These are phyloP conservation scores for Dryas octopetala DNA, from an alignment of 306 rosid genomes.

Conservation along the genomic window DNA sequence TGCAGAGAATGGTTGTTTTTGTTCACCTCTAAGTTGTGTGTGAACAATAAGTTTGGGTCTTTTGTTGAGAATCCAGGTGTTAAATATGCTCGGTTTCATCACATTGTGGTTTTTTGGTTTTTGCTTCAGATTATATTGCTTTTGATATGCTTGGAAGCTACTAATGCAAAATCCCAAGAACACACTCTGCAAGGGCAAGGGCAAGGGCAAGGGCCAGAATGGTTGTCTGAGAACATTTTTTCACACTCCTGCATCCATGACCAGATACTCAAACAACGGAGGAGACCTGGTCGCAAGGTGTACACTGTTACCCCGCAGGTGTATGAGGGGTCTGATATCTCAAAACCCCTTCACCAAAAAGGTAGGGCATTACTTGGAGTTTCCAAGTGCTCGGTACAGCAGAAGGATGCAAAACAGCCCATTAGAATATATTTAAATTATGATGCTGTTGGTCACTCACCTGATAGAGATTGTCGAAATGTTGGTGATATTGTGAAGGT, in stretches of 20 bases:
- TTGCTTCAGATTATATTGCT: slow-evolving; percentile 64
- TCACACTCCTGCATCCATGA: slow-evolving; percentile 98
- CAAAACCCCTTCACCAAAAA: slow-evolving; percentile 55
- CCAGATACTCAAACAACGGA: slow-evolving; percentile 84
- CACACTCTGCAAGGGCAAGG: slow-evolving; percentile 43
- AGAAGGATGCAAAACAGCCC: slow-evolving; percentile 67
- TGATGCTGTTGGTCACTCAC: slow-evolving; percentile 96
- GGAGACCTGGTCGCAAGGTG: slow-evolving; percentile 87
- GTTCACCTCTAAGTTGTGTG: not conserved
- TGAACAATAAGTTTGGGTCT: not conserved
- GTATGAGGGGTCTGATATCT: slow-evolving; percentile 46
- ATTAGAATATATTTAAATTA: slow-evolving; percentile 93
- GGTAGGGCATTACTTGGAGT: slow-evolving; percentile 80
- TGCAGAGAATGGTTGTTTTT: not conserved
- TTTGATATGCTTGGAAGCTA: slow-evolving; percentile 51
- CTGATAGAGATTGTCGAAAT: slow-evolving; percentile 84
- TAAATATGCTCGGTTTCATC: not conserved
- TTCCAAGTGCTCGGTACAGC: slow-evolving; percentile 37
- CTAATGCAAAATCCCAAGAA: slow-evolving; percentile 42
- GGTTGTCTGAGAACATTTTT: slow-evolving; percentile 50
- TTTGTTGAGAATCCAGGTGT: not conserved
- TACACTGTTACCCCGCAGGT: slow-evolving; percentile 87
- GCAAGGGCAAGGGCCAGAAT: slow-evolving; percentile 45
- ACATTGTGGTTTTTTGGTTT: slow-evolving; percentile 16
- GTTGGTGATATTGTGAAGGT: slow-evolving; percentile 87